These are phyloP conservation scores for Talaromyces pinophilus DNA, from an alignment of 2,329 filamentous ascomycete genomes.

Conservation along the genomic window DNA sequence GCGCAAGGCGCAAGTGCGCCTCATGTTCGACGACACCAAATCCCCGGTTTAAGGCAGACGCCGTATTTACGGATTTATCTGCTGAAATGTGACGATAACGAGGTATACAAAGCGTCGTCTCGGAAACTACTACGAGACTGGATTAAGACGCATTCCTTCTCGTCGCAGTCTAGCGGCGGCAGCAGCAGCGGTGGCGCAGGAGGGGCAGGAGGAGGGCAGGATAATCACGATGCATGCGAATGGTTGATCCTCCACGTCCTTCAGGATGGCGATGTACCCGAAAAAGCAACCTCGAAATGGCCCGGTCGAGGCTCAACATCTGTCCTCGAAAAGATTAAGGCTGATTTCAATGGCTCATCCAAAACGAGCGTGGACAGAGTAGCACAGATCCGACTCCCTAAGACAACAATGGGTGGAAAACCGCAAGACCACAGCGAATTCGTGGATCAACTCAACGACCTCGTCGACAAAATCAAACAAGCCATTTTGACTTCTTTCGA, in stretches of 20 bases:
- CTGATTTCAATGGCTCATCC: slow-evolving; percentile 80
- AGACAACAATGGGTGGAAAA: neutral
- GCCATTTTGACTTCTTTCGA: slow-evolving; percentile 90
- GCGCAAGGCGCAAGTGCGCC: slow-evolving; percentile 29
- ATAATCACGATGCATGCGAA: slow-evolving; percentile 95
- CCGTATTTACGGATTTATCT: slow-evolving; percentile 91
- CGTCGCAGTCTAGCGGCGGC: slow-evolving; percentile 46
- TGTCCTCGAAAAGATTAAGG: slow-evolving; percentile 82
- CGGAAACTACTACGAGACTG: slow-evolving; percentile 83
- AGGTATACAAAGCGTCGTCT: slow-evolving; percentile 80
- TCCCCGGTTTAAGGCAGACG: slow-evolving; percentile 86
- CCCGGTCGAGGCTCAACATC: slow-evolving; percentile 75
- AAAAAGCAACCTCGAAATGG: slow-evolving; percentile 74
- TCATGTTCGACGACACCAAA: slow-evolving; percentile 77
- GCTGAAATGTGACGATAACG: slow-evolving; percentile 91
- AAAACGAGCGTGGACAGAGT: slow-evolving; percentile 76
- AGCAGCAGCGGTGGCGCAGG: slow-evolving; percentile 16
- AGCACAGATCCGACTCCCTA: slow-evolving; percentile 74
- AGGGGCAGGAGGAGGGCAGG: slow-evolving; percentile 66
- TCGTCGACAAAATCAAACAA: slow-evolving; percentile 82
- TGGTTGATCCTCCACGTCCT: slow-evolving; percentile 95
- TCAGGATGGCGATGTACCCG: slow-evolving; percentile 69
- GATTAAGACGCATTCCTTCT: slow-evolving; percentile 75
- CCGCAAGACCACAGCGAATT: slow-evolving; percentile 73
- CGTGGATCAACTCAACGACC: slow-evolving; percentile 77